Percentiles rank a stretch among this genome's conserved stretches.
These are phyloP conservation scores for Microcera coccophila DNA, from an alignment of 2,329 filamentous ascomycete species.

Conservation along the genomic window DNA sequence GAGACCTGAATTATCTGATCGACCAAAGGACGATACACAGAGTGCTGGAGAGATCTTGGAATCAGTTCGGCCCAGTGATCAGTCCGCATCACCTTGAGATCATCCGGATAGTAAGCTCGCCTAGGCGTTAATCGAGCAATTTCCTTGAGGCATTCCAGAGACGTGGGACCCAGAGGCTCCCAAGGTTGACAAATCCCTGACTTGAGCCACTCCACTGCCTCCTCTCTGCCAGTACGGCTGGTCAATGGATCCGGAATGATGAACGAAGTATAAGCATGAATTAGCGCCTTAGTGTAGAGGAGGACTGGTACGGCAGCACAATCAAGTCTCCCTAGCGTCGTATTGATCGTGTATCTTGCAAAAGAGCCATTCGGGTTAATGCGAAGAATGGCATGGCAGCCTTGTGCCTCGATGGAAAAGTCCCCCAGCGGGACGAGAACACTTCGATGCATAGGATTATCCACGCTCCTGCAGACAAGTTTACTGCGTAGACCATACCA, in stretches of 20 bases:
- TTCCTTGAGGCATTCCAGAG: constrained; percentile 1
- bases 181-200: constrained; percentile 51
- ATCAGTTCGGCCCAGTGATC: constrained; percentile 29
- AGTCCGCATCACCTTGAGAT: constrained; percentile 30
- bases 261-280: constrained; percentile 60
- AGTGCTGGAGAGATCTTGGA: constrained; percentile 32
- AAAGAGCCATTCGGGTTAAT: constrained; percentile 36
- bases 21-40: constrained; percentile 32
- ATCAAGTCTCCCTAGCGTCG: constrained; percentile 51
- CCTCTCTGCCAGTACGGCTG: constrained; percentile 56
- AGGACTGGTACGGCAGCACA: constrained; percentile 54
- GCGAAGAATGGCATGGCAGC: constrained; percentile 41
- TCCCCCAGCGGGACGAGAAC: constrained; percentile 52
- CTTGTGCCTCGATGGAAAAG: constrained; percentile 24
- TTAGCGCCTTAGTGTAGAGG: constrained; percentile 52
- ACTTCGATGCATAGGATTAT: constrained; percentile 35
- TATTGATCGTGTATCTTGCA: constrained; percentile 50
- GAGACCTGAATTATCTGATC: constrained; percentile 31
- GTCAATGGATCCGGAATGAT: constrained; percentile 56
- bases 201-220: constrained; percentile 48
- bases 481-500: constrained; percentile 14
- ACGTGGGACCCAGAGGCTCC: constrained; percentile 28
- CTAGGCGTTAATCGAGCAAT: constrained; percentile 26
- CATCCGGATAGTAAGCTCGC: constrained; percentile 36
- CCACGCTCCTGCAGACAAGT: constrained; percentile 25